Evolutionary conservation across 2,329 filamentous ascomycete species (phyloP).

Genomic region (Pestalotiopsis sp.): DNA sequence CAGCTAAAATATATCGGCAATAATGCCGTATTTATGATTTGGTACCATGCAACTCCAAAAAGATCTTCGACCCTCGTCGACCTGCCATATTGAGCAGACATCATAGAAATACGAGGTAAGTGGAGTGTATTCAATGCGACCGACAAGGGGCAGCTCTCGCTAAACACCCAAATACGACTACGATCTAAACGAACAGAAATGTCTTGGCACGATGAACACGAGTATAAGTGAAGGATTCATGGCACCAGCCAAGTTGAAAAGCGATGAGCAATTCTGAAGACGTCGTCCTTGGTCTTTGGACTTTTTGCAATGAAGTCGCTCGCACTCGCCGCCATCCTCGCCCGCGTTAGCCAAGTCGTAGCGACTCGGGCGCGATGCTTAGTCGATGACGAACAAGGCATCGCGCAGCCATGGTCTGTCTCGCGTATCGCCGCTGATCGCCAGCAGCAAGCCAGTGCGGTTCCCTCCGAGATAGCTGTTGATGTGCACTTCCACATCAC

Average conservation of each 20-base stretch:
- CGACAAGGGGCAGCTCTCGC: neutral
- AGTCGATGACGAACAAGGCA: neutral
- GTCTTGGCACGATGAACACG: neutral
- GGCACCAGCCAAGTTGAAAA: no score
- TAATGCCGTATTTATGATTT: neutral
- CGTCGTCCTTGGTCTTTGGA: neutral
- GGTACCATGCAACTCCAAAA: neutral
- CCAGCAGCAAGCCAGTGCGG: neutral
- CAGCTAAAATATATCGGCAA: neutral
- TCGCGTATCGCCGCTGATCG: neutral
- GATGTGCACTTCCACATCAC: constrained; percentile 4
- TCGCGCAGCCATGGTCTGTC: neutral
- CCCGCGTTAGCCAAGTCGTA: neutral
- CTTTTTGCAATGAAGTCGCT: neutral
- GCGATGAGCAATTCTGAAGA: neutral
- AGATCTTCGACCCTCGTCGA: neutral
- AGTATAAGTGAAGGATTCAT: neutral
- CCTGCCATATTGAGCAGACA: neutral
- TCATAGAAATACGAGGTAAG: neutral
- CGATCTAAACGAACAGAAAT: neutral
- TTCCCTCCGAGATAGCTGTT: neutral
- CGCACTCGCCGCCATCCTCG: neutral
- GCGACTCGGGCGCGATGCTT: neutral
- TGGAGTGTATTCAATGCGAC: neutral
- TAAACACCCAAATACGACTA: neutral